Base-by-base conservation (phyloP, 2,329 filamentous ascomycete genomes). In the Penicillium frequentans region DNA sequence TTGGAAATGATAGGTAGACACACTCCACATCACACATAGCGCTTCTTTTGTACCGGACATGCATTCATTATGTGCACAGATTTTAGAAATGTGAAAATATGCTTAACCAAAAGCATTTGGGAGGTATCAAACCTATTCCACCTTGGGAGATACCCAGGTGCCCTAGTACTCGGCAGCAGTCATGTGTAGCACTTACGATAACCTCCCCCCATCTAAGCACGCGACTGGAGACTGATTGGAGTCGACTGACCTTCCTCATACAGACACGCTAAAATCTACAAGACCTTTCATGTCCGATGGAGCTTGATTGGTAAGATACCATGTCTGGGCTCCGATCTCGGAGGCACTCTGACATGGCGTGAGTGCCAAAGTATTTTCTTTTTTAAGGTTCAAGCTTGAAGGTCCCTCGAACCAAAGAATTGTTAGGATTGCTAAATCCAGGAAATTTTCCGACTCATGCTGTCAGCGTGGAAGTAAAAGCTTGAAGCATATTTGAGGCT, bases 251-350 rank as follows among this genome's bases (percentile, higher is more conserved):
- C 39, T 42, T 42, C 23, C 43, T 29, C 24, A 21, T 48, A 13
- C 11, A 31, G 46, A 33, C 46, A 16, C 27, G 26, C 45, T 35
- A 48, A 33, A 33, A 21, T 7, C 14, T 31, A 31, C 27, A 31
- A 21, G 29, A 14, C 45, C 14, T 14, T 31, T 33, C 31, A 3
- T 8, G 42, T 37, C 39, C n/a, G 39, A 42, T 23, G 33, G 48
- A 24, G 35, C 16, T 39, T 50, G 33, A 50, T 49, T 24, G 23
- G 33, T 31, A 10, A 4, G 9, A 49, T 19, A 49, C 47, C 35
- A 37, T 49, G 26, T 23, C 21, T 51, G 49, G 19, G 31, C 57
- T 61, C 59, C 59, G 59, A 61, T 49, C 55, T 61, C 59, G 59
- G 59, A 61, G 57, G 29, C 49, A n/a, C 24, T 31, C 19, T 27